Evolutionary conservation across 305 asterid species (phyloP).

Genomic region (Salvia sclarea): DNA sequence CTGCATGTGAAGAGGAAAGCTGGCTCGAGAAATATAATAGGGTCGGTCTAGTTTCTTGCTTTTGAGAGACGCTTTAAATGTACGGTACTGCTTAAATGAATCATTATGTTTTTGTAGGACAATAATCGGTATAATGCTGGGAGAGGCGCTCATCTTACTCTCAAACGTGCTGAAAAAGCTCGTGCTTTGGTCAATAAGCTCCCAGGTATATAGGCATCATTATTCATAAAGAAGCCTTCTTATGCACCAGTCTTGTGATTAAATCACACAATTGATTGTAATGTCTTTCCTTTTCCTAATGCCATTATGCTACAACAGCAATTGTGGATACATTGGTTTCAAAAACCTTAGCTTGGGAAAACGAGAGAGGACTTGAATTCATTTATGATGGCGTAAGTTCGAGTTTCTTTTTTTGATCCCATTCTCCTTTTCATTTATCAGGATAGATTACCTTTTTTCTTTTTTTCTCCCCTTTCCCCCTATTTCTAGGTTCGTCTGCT

Average conservation of each 20-base stretch:
- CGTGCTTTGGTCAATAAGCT: constrained; percentile 81
- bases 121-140: constrained; percentile 98
- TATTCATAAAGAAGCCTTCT: constrained; percentile 15
- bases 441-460: neutral
- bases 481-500: constrained; percentile 62
- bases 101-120: constrained; percentile 54
- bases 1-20: constrained; percentile 92
- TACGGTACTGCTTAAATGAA: constrained; percentile 9
- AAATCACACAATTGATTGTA: neutral
- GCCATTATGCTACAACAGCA: constrained; percentile 50
- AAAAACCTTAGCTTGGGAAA: constrained; percentile 75
- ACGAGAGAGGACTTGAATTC: constrained; percentile 66
- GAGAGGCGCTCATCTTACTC: constrained; percentile 88
- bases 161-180: constrained; percentile 96
- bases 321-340: constrained; percentile 80
- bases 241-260: constrained; percentile 5
- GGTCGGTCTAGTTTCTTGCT: constrained; percentile 41
- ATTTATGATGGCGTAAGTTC: constrained; percentile 78
- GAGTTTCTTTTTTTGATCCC: no score
- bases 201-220: constrained; percentile 62
- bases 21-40: constrained; percentile 97
- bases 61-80: neutral
- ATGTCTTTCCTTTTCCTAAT: constrained; percentile 11
- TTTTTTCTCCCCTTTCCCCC: neutral
- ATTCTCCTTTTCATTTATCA: neutral